A percentile compares a stretch with the other conserved stretches of the same genome.
These are phyloP conservation scores for Berkeleyomyces basicola DNA, from an alignment of 2,329 filamentous ascomycete species.

Conservation along the genomic window DNA sequence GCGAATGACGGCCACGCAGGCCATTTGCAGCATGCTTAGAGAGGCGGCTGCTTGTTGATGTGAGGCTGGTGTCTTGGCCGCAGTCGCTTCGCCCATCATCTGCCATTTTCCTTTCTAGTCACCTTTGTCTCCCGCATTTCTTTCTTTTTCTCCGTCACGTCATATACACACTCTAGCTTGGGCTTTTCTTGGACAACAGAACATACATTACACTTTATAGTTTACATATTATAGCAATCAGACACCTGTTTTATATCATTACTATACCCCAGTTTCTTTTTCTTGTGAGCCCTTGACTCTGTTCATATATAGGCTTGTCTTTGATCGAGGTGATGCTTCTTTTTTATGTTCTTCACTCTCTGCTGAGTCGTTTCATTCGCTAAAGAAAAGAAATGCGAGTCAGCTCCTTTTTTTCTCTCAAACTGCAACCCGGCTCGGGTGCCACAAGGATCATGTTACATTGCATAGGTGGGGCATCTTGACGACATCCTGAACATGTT, in stretches of 20 bases:
- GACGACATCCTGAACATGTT: too few species aligned
- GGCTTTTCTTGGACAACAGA: not conserved
- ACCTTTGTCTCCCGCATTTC: not conserved
- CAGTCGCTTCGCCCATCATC: not conserved
- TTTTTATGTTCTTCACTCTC: too few species aligned
- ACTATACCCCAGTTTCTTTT: not conserved
- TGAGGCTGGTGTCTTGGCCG: not conserved
- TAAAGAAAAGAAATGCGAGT: too few species aligned
- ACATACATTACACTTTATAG: not conserved
- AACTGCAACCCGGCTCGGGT: too few species aligned
- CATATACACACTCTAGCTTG: not conserved
- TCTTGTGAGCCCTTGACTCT: not conserved
- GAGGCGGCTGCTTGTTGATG: not conserved
- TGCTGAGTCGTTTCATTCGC: too few species aligned
- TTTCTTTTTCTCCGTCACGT: not conserved
- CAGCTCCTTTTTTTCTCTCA: too few species aligned
- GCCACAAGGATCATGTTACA: too few species aligned
- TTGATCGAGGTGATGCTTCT: too few species aligned
- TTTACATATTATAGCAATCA: not conserved
- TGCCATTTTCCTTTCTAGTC: not conserved
- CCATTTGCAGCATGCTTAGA: conserved; percentile 2
- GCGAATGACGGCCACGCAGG: not conserved
- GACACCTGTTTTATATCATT: not conserved
- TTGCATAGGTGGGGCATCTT: too few species aligned
- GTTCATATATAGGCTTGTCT: too few species aligned